Percentiles rank a stretch among this genome's conserved stretches.
Evolutionary conservation across 2,329 filamentous ascomycete species (phyloP).

Genomic region (Paraphaeosphaeria minitans): DNA sequence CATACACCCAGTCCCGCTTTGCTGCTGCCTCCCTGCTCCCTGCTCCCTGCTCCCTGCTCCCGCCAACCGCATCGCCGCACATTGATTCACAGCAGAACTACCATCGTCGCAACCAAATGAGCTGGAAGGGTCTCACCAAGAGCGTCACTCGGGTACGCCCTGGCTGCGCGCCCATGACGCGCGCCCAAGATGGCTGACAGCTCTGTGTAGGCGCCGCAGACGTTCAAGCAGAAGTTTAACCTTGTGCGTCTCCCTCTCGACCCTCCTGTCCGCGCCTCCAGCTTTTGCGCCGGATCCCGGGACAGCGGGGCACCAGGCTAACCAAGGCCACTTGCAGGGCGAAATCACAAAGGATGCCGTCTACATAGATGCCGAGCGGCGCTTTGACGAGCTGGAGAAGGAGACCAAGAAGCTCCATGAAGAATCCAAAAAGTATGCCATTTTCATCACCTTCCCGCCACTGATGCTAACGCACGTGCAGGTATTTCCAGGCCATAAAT

Average conservation of each 20-base stretch:
- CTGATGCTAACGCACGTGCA: slow-evolving; percentile 35
- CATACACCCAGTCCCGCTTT: slow-evolving; percentile 11
- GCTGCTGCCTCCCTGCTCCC: slow-evolving; percentile 12
- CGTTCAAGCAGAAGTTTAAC: slow-evolving; percentile 90
- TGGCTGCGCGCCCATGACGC: slow-evolving; percentile 15
- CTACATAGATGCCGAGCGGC: slow-evolving; percentile 91
- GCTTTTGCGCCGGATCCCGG: slow-evolving; percentile 27
- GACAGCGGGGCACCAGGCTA: slow-evolving; percentile 24
- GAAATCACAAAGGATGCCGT: slow-evolving; percentile 94
- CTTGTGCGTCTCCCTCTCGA: slow-evolving; percentile 56
- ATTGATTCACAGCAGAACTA: slow-evolving; percentile 14
- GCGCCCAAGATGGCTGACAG: slow-evolving; percentile 30
- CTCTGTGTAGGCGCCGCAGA: slow-evolving; percentile 74
- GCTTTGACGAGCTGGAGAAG: slow-evolving; percentile 90
- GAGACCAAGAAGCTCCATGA: slow-evolving; percentile 98
- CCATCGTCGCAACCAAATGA: slow-evolving; percentile 65
- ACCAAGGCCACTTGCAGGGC: slow-evolving; percentile 56
- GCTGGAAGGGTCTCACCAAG: slow-evolving; percentile 96
- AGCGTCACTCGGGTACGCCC: slow-evolving; percentile 76
- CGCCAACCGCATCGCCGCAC: slow-evolving; percentile 5
- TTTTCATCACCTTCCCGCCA: neutral
- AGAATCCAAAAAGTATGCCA: slow-evolving; percentile 78
- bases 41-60: slow-evolving; percentile 9
- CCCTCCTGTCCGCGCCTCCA: neutral
- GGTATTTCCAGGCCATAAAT: slow-evolving; percentile 95